A percentile compares a stretch with the other conserved stretches of the same genome.
These are phyloP conservation scores for Lepidium didymum DNA, from an alignment of 345 rosid species.

Conservation along the genomic window DNA sequence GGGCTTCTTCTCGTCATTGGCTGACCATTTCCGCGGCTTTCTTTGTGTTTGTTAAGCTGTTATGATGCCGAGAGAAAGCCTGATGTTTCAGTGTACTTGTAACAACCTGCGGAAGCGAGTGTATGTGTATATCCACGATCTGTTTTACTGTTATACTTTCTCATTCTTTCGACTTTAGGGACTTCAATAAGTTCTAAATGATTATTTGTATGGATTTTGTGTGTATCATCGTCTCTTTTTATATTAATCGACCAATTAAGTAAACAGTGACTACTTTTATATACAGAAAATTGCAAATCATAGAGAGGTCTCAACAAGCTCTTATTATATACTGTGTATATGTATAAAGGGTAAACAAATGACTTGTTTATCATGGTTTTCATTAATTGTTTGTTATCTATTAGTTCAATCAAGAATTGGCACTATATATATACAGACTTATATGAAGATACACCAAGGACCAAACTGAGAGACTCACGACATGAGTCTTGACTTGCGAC, in stretches of 20 bases:
- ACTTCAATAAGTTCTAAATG: not conserved
- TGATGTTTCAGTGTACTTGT: not conserved
- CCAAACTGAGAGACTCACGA: conserved; percentile 37
- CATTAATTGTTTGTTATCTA: not conserved
- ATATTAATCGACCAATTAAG: not conserved
- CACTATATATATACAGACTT: not conserved
- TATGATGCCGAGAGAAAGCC: conserved; percentile 3
- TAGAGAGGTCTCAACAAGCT: not conserved
- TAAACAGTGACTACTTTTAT: not conserved
- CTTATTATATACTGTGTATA: not conserved
- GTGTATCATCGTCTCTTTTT: conserved; percentile 2
- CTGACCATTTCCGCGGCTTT: conserved; percentile 11
- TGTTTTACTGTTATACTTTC: not conserved
- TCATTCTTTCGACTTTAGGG: conserved; percentile 22
- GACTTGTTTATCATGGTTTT: not conserved
- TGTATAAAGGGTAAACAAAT: not conserved
- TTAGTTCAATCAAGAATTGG: not conserved
- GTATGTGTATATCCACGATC: conserved; percentile 24
- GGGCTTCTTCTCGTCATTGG: not conserved
- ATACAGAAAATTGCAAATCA: not conserved
- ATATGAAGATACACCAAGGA: no score
- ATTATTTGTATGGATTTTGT: conserved; percentile 2
- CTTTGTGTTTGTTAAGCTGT: conserved; percentile 23
- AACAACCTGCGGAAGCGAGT: not conserved
- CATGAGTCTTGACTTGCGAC: conserved; percentile 48